Base-by-base conservation (phyloP, 306 rosid genomes). In the Macrotyloma uniflorum region DNA sequence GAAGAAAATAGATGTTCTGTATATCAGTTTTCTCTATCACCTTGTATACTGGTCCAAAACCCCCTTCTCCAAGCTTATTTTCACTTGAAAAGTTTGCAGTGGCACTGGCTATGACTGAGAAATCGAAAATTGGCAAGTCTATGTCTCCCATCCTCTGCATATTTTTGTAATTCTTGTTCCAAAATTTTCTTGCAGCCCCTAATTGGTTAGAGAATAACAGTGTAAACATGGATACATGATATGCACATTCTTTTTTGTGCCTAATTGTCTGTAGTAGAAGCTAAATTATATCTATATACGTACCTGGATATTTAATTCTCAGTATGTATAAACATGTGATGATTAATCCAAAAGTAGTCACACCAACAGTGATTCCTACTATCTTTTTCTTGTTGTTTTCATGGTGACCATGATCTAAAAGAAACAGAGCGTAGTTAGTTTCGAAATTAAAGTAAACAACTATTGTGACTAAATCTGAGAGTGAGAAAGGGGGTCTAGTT, bases 1-100 rank as follows among this genome's bases (percentile, higher is more conserved):
- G 2, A 6, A 0, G 0, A 65, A 30, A 8, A 19, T 5, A 23
- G 0, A 42, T 6, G 8, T 18, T 7, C 5, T 45, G 10, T 0
- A 12, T 10, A 8, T 26, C 4, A 1, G 18, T 22, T 15, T n/a
- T n/a, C 3, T 5, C 0, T 14, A 26, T 58, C 19, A 83, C 89
- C 85, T 50, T 83, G 59, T 86, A 80, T 13, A 86, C 89, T 1
- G 85, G 26, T 64, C 89, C 89, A 42, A 76, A 86, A 3, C 89
- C 87, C 30, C 89, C 89, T 77, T 77, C 79, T 9, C 87, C 89
- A 1, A 86, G 58, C 67, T 76, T 83, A 19, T 53, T 83, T 8
- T 9, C 38, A 4, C 14, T 38, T 9, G 89, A 81, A 75, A 86
- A 86, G 22, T 70, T 70, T n/a, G 23, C 59, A 1, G 87, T 86